Conservation (phyloP, 768 basidiomycete genomes). For the Astraeus odoratus region DNA sequence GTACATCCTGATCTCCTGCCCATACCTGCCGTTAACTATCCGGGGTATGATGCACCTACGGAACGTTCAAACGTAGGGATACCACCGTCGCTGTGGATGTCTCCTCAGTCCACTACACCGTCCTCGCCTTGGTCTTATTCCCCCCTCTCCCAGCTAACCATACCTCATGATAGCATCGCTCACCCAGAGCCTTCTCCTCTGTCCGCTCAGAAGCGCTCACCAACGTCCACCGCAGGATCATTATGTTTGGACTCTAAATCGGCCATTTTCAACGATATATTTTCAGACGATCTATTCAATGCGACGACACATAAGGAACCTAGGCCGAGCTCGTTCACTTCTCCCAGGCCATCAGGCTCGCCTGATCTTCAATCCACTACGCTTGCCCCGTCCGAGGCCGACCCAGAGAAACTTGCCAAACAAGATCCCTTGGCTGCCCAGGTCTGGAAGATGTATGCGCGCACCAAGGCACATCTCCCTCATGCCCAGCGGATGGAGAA, state of each 20-base stretch:
- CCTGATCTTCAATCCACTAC: slow-evolving; percentile 51
- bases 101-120: slow-evolving; percentile 48
- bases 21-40: slow-evolving; percentile 15
- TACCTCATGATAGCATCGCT: slow-evolving; percentile 26
- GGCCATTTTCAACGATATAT: slow-evolving; percentile 60
- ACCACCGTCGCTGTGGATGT: slow-evolving; percentile 84
- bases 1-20: slow-evolving; percentile 16
- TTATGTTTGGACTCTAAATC: slow-evolving; percentile 50
- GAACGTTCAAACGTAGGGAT: slow-evolving; percentile 51
- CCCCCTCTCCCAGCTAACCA: slow-evolving; percentile 32
- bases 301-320: slow-evolving; percentile 19
- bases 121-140: slow-evolving; percentile 36
- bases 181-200: slow-evolving; percentile 28
- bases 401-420: slow-evolving; percentile 62
- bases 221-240: slow-evolving; percentile 40
- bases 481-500: slow-evolving; percentile 98
- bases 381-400: slow-evolving; percentile 37
- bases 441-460: slow-evolving; percentile 95
- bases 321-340: slow-evolving; percentile 50
- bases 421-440: slow-evolving; percentile 92
- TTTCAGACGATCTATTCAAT: slow-evolving; percentile 61
- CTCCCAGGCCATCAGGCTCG: slow-evolving; percentile 60
- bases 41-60: slow-evolving; percentile 25
- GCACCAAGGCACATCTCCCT: slow-evolving; percentile 82
- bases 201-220: slow-evolving; percentile 28